These are phyloP conservation scores for Metschnikowia hibisci DNA, from an alignment of 805 yeast genomes.

Conservation along the genomic window DNA sequence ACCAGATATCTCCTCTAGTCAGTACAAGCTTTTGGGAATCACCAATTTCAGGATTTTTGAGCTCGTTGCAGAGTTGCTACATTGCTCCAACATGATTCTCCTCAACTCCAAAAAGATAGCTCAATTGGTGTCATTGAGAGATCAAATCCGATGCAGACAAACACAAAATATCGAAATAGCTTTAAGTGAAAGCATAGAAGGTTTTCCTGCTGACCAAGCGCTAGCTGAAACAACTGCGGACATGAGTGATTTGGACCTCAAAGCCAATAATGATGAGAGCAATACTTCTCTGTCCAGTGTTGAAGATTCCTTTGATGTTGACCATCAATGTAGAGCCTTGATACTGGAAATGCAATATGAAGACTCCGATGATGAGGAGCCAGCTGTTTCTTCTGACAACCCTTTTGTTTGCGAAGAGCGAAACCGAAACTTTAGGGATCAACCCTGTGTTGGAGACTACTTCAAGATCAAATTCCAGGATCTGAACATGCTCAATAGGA, in stretches of 20 bases:
- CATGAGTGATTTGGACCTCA: background rate
- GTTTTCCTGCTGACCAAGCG: background rate
- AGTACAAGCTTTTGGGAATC: constrained; percentile 66
- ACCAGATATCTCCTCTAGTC: constrained; percentile 21
- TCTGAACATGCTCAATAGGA: constrained; percentile 59
- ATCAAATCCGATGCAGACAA: constrained; percentile 49
- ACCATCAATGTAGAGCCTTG: constrained; percentile 16
- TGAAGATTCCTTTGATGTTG: constrained; percentile 14
- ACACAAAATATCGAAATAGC: constrained; percentile 44
- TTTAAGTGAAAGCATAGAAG: constrained; percentile 23
- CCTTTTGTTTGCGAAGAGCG: constrained; percentile 41
- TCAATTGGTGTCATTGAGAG: constrained; percentile 63
- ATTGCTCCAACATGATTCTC: constrained; percentile 95
- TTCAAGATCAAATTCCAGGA: constrained; percentile 81
- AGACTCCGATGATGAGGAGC: constrained; percentile 44
- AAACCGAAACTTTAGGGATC: constrained; percentile 35
- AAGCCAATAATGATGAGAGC: background rate
- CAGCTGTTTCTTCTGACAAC: constrained; percentile 38
- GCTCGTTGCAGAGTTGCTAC: constrained; percentile 87
- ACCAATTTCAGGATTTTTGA: constrained; percentile 89
- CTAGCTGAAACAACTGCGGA: background rate
- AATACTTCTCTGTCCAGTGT: background rate
- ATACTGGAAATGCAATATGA: constrained; percentile 26
- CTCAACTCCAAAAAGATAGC: constrained; percentile 76
- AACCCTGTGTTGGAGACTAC: constrained; percentile 81